phyloP scores from a whole-genome alignment of 2,329 filamentous ascomycete species.

The Domatiomyces globalis region DNA sequence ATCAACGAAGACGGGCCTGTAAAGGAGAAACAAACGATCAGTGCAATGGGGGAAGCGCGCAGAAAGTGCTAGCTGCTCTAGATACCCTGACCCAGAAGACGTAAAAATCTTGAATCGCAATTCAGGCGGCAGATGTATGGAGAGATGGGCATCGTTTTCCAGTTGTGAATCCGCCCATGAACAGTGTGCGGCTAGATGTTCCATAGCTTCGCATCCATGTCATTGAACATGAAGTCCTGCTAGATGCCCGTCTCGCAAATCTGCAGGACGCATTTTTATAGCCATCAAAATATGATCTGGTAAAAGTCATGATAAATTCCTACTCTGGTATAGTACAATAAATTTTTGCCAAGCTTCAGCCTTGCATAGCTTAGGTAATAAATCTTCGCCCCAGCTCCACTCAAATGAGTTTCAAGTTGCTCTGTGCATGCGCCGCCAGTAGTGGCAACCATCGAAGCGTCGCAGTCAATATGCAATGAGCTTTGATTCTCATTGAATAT shows the following conservation, averaged over 20 bases:
- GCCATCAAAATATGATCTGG: not conserved
- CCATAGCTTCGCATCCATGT: constrained; percentile 6
- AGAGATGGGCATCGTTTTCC: constrained; percentile 38
- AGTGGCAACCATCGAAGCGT: too few species aligned
- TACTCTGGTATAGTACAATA: not conserved
- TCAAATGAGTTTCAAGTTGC: not conserved
- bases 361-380: not conserved
- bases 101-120: constrained; percentile 53
- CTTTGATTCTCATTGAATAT: not conserved
- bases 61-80: constrained; percentile 55
- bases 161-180: constrained; percentile 23
- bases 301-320: not conserved
- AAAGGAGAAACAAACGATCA: constrained; percentile 58
- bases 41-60: constrained; percentile 58
- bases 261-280: not conserved
- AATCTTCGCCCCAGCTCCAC: not conserved
- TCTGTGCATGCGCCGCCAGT: too few species aligned
- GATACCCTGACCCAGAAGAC: constrained; percentile 49
- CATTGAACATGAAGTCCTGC: not conserved
- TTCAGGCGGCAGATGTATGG: constrained; percentile 53
- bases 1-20: constrained; percentile 64
- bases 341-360: not conserved
- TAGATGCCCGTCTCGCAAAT: not conserved
- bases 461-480: not conserved
- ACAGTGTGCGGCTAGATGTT: constrained; percentile 20